A percentile compares a stretch with the other conserved stretches of the same genome.
Evolutionary conservation across 495 filamentous ascomycete species (phyloP).

Genomic region (Podospora pseudocomata): DNA sequence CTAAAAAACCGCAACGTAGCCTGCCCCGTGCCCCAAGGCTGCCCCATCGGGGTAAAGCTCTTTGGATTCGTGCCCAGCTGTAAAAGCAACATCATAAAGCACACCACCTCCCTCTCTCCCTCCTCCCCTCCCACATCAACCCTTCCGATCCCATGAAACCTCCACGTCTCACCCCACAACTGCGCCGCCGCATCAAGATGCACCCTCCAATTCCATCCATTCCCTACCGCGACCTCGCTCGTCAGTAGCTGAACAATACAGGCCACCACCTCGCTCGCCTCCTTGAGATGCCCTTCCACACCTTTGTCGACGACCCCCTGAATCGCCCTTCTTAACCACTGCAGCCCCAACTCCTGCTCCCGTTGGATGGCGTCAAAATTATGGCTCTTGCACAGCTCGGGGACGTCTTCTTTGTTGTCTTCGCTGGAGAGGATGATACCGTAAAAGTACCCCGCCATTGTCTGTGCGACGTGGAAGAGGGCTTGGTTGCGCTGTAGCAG

Average conservation of each 20-base stretch:
- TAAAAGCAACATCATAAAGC: constrained; percentile 33
- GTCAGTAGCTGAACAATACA: constrained; percentile 54
- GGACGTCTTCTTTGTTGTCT: constrained; percentile 15
- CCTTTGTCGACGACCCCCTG: constrained; percentile 36
- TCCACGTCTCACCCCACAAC: constrained; percentile 46
- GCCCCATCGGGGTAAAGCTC: constrained; percentile 16
- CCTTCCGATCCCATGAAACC: constrained; percentile 24
- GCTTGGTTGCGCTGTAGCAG: constrained; percentile 49
- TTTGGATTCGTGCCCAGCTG: constrained; percentile 30
- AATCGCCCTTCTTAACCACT: constrained; percentile 42
- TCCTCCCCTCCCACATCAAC: not conserved
- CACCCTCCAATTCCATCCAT: constrained; percentile 44
- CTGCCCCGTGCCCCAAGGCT: constrained; percentile 47
- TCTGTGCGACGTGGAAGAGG: constrained; percentile 44
- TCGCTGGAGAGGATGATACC: constrained; percentile 29
- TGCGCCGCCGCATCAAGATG: constrained; percentile 49
- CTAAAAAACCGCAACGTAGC: constrained; percentile 53
- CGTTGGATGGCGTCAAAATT: constrained; percentile 36
- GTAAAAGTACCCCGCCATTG: constrained; percentile 50
- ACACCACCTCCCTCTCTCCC: not conserved
- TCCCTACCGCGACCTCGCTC: constrained; percentile 45
- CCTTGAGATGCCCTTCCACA: constrained; percentile 27
- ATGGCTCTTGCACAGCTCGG: constrained; percentile 26
- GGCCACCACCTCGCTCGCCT: constrained; percentile 43
- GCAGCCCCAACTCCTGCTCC: constrained; percentile 41